These are phyloP conservation scores for Cladorrhinum sp. DNA, from an alignment of 2,329 filamentous ascomycete genomes.

Conservation along the genomic window DNA sequence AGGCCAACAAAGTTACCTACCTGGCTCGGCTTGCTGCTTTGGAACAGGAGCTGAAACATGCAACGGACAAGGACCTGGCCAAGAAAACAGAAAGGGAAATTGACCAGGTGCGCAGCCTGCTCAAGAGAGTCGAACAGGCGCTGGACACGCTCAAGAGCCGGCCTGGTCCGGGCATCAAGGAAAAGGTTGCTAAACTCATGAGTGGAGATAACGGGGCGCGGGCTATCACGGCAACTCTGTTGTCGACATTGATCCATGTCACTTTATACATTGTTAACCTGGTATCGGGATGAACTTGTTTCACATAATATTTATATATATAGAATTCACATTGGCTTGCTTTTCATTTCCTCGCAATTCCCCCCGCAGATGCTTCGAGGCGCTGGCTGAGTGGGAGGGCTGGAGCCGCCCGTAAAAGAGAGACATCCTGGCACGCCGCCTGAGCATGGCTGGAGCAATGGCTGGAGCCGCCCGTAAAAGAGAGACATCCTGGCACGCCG, in stretches of 20 bases:
- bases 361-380: too few relatives aligned
- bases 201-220: neutral
- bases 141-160: neutral
- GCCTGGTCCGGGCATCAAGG: constrained; percentile 4
- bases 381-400: too few relatives aligned
- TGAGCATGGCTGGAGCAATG: too few relatives aligned
- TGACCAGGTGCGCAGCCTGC: neutral
- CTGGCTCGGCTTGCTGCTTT: neutral
- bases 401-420: too few relatives aligned
- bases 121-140: neutral
- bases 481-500: too few relatives aligned
- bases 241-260: neutral
- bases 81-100: neutral
- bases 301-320: too few relatives aligned
- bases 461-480: too few relatives aligned
- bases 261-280: neutral
- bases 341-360: too few relatives aligned
- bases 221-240: neutral
- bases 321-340: too few relatives aligned
- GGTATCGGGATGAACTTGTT: too few relatives aligned
- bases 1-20: neutral
- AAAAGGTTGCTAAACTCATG: neutral
- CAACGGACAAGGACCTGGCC: neutral
- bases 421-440: too few relatives aligned
- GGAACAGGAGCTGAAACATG: neutral